Evolutionary conservation across 345 rosid genomes (phyloP).

Genomic region (Litchi chinensis): DNA sequence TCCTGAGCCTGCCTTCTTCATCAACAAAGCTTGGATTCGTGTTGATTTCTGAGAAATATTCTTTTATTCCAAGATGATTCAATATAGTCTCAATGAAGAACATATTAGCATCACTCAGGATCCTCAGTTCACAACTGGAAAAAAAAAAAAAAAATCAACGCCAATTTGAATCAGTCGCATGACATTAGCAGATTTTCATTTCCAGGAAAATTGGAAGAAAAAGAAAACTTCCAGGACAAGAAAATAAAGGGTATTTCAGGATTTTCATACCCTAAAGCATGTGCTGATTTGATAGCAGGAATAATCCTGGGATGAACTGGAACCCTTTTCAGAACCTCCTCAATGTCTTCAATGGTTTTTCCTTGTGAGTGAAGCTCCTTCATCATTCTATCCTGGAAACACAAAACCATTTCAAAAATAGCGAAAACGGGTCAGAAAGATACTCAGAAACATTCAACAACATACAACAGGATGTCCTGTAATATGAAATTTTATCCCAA

Average conservation of each 20-base stretch:
- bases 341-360: constrained; percentile 61
- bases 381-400: constrained; percentile 77
- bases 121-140: constrained; percentile 77
- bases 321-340: constrained; percentile 43
- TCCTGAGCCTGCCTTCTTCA: constrained; percentile 56
- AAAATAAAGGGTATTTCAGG: not conserved
- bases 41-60: constrained; percentile 74
- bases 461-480: not conserved
- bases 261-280: constrained; percentile 63
- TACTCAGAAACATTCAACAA: too few species aligned
- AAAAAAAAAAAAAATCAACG: not conserved
- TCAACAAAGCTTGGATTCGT: constrained; percentile 71
- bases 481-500: not conserved
- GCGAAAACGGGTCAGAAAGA: not conserved
- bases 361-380: constrained; percentile 65
- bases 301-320: constrained; percentile 71
- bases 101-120: constrained; percentile 77
- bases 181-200: not conserved
- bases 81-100: constrained; percentile 76
- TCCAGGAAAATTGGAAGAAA: not conserved
- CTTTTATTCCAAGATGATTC: constrained; percentile 60
- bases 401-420: not conserved
- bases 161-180: not conserved
- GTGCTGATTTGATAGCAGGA: constrained; percentile 72
- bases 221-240: not conserved